Evolutionary conservation across 2,329 filamentous ascomycete genomes (phyloP), one percentile per base, ranked within the genome.

Genomic region (Colletotrichum navitas): DNA sequence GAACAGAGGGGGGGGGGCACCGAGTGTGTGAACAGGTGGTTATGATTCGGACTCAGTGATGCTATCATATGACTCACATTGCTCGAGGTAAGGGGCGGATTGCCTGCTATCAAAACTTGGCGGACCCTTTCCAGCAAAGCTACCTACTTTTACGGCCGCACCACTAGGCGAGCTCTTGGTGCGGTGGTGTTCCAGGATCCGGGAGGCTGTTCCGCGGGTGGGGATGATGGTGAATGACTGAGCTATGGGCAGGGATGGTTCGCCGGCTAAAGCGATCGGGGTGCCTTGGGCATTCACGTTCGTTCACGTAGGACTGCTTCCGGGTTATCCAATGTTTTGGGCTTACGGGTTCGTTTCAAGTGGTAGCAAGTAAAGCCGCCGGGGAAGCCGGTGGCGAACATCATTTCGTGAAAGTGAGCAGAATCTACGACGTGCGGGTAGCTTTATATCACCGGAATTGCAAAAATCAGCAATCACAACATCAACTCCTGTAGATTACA

Each of bases 401-500:
- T 39, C 5, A 32, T 16, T n/a, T n/a, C 32, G 6, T 39, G 0
- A 21, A 32, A 32, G 3, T 16, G 24, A 32, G 41, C n/a, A 12
- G 10, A 21, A 32, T 21, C 26, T n/a, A 6, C 16, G 24, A 6
- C 3, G 24, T 63, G 39, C 5, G 55, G 62, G 65, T 49, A 63
- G 60, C 34, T 34, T 72, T 61, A 32, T 55, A 55, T 6, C 16
- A 16, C 14, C 32, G 26, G 34, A 21, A 43, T 21, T 36, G 21
- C 7, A 43, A 32, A 24, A 16, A 11, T 45, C 21, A 32, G n/a
- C n/a, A 5, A 55, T 62, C 26, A 58, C 51, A 47, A 55, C 59
- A 72, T 39, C 66, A 71, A 72, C 66, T 66, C 66, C 70, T 51
- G 29, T 72, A 29, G 14, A 66, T 71, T 60, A 34, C 16, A 56